A percentile compares a stretch with the other conserved stretches of the same genome.
Conservation (phyloP, 2,329 filamentous ascomycete species). For the Botryosphaeria dothidea region DNA sequence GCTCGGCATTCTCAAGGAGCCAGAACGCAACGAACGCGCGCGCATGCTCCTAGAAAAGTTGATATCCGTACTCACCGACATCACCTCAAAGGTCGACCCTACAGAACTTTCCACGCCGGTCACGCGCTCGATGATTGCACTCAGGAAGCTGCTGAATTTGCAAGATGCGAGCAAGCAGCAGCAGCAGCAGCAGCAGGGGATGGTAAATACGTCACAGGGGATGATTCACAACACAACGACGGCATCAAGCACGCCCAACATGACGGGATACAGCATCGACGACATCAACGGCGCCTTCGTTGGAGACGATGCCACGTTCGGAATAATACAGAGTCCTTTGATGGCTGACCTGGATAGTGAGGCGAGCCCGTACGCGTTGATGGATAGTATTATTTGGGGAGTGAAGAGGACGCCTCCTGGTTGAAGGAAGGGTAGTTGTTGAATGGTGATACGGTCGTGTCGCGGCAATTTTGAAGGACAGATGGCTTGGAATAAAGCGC, state of each 20-base stretch:
- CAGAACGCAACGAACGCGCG: conserved; percentile 46
- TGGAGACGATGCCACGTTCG: conserved; percentile 31
- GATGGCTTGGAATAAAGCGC: neutral
- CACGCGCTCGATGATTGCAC: conserved; percentile 47
- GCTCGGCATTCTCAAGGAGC: conserved; percentile 54
- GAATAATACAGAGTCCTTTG: conserved; percentile 36
- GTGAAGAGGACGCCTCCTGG: conserved; percentile 18
- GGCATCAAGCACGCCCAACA: conserved; percentile 22
- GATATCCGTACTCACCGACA: conserved; percentile 47
- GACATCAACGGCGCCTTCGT: conserved; percentile 38
- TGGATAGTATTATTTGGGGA: conserved; percentile 52
- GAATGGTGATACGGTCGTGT: neutral
- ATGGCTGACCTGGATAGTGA: conserved; percentile 40
- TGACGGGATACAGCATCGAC: conserved; percentile 33
- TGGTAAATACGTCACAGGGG: neutral
- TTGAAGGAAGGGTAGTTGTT: neutral
- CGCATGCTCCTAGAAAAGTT: conserved; percentile 48
- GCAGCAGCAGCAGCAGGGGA: conserved; percentile 33
- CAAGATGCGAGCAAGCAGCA: conserved; percentile 33
- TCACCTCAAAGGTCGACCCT: conserved; percentile 49
- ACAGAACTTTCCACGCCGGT: conserved; percentile 51
- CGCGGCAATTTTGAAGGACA: neutral
- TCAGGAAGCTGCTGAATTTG: conserved; percentile 44
- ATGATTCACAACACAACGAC: conserved; percentile 24
- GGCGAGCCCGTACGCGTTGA: conserved; percentile 48